Conservation (phyloP, 1,284 basidiomycete genomes). For the Microbotryum silenes-acaulis region DNA sequence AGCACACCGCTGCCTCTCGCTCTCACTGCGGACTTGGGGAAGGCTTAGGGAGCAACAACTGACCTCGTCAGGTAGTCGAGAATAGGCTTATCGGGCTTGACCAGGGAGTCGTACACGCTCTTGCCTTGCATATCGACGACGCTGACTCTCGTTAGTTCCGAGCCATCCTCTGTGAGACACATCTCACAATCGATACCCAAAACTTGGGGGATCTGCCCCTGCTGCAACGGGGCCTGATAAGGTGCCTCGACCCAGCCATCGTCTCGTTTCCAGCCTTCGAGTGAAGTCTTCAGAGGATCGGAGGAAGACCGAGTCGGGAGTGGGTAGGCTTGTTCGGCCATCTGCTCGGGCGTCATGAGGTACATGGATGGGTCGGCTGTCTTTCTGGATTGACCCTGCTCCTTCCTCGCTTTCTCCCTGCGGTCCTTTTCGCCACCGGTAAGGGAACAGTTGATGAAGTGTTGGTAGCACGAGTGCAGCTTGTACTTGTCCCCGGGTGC, state of each 20-base stretch:
- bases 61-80: constrained; percentile 79
- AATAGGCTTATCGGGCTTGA: constrained; percentile 72
- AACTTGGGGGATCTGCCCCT: constrained; percentile 37
- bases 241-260: constrained; percentile 62
- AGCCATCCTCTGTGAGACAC: constrained; percentile 78
- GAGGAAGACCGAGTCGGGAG: constrained; percentile 64
- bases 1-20: no score
- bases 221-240: constrained; percentile 31
- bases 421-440: constrained; percentile 68
- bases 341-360: constrained; percentile 66
- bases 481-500: constrained; percentile 75
- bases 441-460: constrained; percentile 71
- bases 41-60: constrained; percentile 17
- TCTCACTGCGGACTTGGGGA: no score
- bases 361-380: constrained; percentile 59
- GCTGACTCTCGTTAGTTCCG: constrained; percentile 74
- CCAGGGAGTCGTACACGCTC: constrained; percentile 74
- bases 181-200: constrained; percentile 80
- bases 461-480: constrained; percentile 74
- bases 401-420: constrained; percentile 48
- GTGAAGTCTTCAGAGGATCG: constrained; percentile 22
- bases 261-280: constrained; percentile 27
- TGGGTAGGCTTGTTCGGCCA: constrained; percentile 85
- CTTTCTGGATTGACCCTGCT: constrained; percentile 29
- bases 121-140: constrained; percentile 64